Evolutionary conservation across 352 stramenopile genomes (phyloP).

Genomic region (Globisporangium nodosum): DNA sequence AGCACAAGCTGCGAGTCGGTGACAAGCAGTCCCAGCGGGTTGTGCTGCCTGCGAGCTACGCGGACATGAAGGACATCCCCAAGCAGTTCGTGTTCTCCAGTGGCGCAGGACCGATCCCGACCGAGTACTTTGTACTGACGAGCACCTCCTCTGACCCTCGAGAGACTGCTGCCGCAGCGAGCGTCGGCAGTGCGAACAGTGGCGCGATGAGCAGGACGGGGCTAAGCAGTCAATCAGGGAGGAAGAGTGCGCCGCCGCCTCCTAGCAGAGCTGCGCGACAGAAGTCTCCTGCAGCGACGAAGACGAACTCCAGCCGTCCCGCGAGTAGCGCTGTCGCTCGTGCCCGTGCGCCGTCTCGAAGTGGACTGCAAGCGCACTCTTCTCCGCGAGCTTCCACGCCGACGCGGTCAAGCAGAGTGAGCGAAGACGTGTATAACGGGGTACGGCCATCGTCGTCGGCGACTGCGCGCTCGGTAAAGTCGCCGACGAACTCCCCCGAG

Average conservation of each 20-base stretch:
- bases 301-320: conserved; percentile 1
- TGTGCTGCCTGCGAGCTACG: conserved; percentile 13
- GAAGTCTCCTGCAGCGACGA: neutral
- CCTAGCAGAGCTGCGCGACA: neutral
- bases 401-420: neutral
- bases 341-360: neutral
- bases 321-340: neutral
- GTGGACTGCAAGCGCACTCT: neutral
- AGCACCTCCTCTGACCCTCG: neutral
- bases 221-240: neutral
- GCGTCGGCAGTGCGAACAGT: neutral
- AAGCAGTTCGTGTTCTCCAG: conserved; percentile 59
- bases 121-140: conserved; percentile 43
- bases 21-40: neutral
- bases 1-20: neutral
- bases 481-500: neutral
- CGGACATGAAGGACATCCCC: conserved; percentile 50
- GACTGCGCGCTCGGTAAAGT: neutral
- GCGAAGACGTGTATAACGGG: neutral
- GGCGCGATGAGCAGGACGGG: neutral
- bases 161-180: neutral
- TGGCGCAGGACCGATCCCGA: conserved; percentile 26
- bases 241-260: conserved; percentile 3
- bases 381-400: neutral
- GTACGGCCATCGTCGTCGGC: neutral